Evolutionary conservation across 2,329 filamentous ascomycete genomes (phyloP), one percentile per base, ranked within the genome.

Genomic region (Fusarium anthophilum): DNA sequence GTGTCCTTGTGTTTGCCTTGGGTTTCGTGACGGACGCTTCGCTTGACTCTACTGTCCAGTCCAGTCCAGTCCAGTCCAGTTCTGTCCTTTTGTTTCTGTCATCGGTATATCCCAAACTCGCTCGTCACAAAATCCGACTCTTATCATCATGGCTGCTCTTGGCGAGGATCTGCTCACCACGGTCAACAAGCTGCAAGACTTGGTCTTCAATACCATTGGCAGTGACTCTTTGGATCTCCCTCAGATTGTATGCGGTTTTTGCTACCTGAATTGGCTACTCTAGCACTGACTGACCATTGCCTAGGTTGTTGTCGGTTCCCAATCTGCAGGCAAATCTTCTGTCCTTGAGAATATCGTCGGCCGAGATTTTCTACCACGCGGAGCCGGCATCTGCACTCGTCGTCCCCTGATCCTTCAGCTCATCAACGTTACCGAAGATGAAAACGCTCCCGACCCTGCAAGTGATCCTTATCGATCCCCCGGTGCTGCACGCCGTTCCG

Each of bases 191-290:
- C 89, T 99, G 80, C 96, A 99, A 85, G 96, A 98, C 84, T 86
- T 99, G 81, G 96, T 99, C 81, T 99, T 99, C 88, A 99, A 99
- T 86, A 99, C 96, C 77, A 99, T 99, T 84, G 96, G 96, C 84
- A 98, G 95, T 87, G 96, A 99, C 84, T 98, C 96, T 60, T 90
- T 99, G 70, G 96, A 99, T 85, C 87, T 99, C 66, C 96, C 96
- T 67, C 96, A 99, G 86, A 99, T 99, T 89, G 96, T 98, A 91
- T 81, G 91, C 86, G 74, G 47, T 50, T 59, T 51, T 55, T 58
- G 32, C 51, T 63, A 43, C 53, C 44, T 59, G 71, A 63, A 76
- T 72, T 69, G 64, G 35, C 69, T 63, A 30, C 41, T 41, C 22
- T 56, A 32, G 38, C 63, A 62, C 54, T 57, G 60, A 62, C 77